Evolutionary conservation across 352 stramenopile species (phyloP).

Genomic region (Globisporangium recalcitrans): DNA sequence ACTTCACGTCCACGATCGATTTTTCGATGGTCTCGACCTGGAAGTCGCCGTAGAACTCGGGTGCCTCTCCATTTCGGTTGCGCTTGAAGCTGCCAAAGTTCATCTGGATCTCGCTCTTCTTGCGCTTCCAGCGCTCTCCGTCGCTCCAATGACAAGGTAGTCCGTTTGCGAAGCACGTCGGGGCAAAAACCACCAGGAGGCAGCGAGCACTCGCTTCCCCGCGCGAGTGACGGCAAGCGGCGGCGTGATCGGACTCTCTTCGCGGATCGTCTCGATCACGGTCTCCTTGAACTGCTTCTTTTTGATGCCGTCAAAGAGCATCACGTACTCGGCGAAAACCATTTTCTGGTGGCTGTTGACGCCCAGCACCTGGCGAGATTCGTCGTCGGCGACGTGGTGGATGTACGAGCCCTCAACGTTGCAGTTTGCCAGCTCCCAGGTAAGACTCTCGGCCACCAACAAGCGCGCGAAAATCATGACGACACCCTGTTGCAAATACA

Average conservation of each 20-base stretch:
- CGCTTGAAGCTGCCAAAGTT: slow-evolving; percentile 74
- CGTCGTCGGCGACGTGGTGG: slow-evolving; percentile 47
- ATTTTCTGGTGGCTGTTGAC: slow-evolving; percentile 20
- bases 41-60: slow-evolving; percentile 69
- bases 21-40: slow-evolving; percentile 44
- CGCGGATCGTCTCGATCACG: slow-evolving; percentile 59
- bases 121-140: slow-evolving; percentile 88
- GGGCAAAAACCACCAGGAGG: slow-evolving; percentile 5
- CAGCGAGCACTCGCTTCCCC: slow-evolving; percentile 22
- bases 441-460: slow-evolving; percentile 36
- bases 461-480: slow-evolving; percentile 29
- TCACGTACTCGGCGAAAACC: slow-evolving; percentile 50
- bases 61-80: slow-evolving; percentile 45
- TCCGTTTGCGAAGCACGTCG: slow-evolving; percentile 23
- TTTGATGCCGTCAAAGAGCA: slow-evolving; percentile 61
- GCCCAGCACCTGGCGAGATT: slow-evolving; percentile 25
- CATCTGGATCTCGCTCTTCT: slow-evolving; percentile 70
- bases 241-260: slow-evolving; percentile 55
- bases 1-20: slow-evolving; percentile 44
- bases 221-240: slow-evolving; percentile 42
- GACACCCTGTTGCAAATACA: slow-evolving; percentile 48
- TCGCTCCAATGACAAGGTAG: slow-evolving; percentile 58
- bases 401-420: slow-evolving; percentile 75
- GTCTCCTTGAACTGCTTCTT: slow-evolving; percentile 70
- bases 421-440: slow-evolving; percentile 50